phyloP scores from a whole-genome alignment of 106 monocot species.

The Triglochin maritima region DNA sequence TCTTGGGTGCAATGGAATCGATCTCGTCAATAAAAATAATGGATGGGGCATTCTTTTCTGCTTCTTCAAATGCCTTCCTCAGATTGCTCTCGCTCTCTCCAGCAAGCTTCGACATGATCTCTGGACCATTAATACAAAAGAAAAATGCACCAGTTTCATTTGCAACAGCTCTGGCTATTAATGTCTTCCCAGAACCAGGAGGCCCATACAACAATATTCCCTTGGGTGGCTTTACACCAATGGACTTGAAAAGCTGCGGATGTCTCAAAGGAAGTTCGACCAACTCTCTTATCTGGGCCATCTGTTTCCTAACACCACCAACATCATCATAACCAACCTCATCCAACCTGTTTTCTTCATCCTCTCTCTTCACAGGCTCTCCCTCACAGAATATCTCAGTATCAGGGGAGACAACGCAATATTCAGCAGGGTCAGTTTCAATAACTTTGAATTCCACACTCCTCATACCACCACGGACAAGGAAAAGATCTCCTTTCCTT shows the following conservation, averaged over 20 bases:
- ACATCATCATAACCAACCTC: slow-evolving; percentile 66
- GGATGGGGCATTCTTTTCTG: slow-evolving; percentile 85
- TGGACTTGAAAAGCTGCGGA: slow-evolving; percentile 77
- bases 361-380: slow-evolving; percentile 21
- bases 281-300: slow-evolving; percentile 80
- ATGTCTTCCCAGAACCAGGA: slow-evolving; percentile 80
- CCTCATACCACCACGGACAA: slow-evolving; percentile 29
- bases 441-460: slow-evolving; percentile 29
- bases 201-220: slow-evolving; percentile 74
- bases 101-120: slow-evolving; percentile 79
- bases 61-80: slow-evolving; percentile 89
- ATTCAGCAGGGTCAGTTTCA: slow-evolving; percentile 19
- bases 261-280: slow-evolving; percentile 76
- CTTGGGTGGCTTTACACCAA: slow-evolving; percentile 78
- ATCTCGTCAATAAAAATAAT: slow-evolving; percentile 90
- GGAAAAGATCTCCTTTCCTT: slow-evolving; percentile 31
- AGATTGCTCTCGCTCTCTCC: slow-evolving; percentile 90
- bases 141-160: slow-evolving; percentile 88
- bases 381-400: slow-evolving; percentile 27
- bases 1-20: slow-evolving; percentile 81
- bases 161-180: slow-evolving; percentile 72
- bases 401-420: slow-evolving; percentile 21
- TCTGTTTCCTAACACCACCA: slow-evolving; percentile 69
- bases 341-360: slow-evolving; percentile 20
- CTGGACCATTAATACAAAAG: slow-evolving; percentile 77